Percentiles rank a stretch among this genome's conserved stretches.
Conservation (phyloP, 176 grass and related monocot genomes). For the Oropetium thomaeum region DNA sequence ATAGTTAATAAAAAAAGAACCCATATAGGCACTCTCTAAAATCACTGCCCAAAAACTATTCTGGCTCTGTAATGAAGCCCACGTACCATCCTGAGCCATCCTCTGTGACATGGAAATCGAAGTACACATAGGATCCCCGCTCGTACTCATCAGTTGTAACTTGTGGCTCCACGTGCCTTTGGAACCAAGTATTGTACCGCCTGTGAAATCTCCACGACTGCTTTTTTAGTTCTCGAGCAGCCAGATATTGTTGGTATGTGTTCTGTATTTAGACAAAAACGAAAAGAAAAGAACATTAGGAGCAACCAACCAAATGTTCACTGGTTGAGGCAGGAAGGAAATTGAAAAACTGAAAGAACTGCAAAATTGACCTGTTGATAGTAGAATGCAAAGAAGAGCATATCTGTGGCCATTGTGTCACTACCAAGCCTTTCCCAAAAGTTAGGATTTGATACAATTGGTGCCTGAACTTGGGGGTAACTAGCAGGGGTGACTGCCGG, state of each 20-base stretch:
- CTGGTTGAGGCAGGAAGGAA: background rate
- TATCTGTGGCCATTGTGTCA: constrained; percentile 79
- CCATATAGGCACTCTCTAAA: background rate
- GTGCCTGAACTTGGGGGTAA: constrained; percentile 85
- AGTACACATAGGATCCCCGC: constrained; percentile 93
- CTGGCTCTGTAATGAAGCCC: background rate
- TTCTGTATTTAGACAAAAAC: constrained; percentile 52
- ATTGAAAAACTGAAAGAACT: background rate
- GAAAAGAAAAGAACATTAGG: constrained; percentile 3
- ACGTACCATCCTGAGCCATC: constrained; percentile 91
- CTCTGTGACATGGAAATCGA: constrained; percentile 80
- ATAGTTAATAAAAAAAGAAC: background rate
- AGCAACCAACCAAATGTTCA: background rate
- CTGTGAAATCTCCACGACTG: constrained; percentile 98
- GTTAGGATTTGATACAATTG: constrained; percentile 75
- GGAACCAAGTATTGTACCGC: constrained; percentile 98
- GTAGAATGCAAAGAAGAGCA: constrained; percentile 98
- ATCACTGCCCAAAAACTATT: background rate
- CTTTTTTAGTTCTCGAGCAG: constrained; percentile 92
- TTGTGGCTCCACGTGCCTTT: constrained; percentile 94
- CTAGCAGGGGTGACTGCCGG: constrained; percentile 64
- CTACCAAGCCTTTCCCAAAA: constrained; percentile 89
- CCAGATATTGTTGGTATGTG: constrained; percentile 88
- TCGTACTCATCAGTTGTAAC: constrained; percentile 94
- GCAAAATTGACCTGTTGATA: constrained; percentile 71